Evolutionary conservation across 257 asterid species (phyloP), one percentile per base, ranked within the genome.

Genomic region (Penstemon barbatus): DNA sequence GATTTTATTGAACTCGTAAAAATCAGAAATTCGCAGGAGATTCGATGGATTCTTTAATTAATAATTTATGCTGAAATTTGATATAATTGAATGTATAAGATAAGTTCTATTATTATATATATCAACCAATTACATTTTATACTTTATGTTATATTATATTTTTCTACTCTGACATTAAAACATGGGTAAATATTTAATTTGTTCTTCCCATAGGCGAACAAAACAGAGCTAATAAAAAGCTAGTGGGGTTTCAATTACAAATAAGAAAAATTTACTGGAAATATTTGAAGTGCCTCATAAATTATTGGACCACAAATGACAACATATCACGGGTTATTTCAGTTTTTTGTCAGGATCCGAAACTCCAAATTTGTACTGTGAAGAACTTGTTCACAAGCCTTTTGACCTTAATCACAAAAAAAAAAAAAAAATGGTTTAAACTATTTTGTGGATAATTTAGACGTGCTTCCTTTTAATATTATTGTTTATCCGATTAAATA

Each of bases 241-340:
- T 10, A 56, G 50, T 40, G 52, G 66, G 13, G 12, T 59, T 39
- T 12, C 11, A 12, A 11, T 6, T 39, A 5, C 13, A 19, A 59
- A 59, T 61, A 9, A 61, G 46, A 48, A 36, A 56, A 57, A 25
- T 66, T 44, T 60, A 7, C 59, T 60, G 74, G 19, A 69, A 67
- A 77, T 12, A 46, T 19, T n/a, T 11, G 63, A 52, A 53, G 60
- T 39, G 52, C 3, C 11, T 5, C 4, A 38, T 46, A 49, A 8
- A 54, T 49, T 66, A 72, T 78, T 49, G 64, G 3, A 43, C 77
- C 74, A 61, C 70, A 70, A 61, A 42, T 70, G 72, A 61, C 66
- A 66, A 66, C 40, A 3, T 37, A 8, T 72, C 82, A 73, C 83
- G 79, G 77, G 77, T 66, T 53, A 25, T 9, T 15, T 15, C 18